Base-by-base conservation (phyloP, 1,139 yeast species). In the Arxiozyma slooffiae region DNA sequence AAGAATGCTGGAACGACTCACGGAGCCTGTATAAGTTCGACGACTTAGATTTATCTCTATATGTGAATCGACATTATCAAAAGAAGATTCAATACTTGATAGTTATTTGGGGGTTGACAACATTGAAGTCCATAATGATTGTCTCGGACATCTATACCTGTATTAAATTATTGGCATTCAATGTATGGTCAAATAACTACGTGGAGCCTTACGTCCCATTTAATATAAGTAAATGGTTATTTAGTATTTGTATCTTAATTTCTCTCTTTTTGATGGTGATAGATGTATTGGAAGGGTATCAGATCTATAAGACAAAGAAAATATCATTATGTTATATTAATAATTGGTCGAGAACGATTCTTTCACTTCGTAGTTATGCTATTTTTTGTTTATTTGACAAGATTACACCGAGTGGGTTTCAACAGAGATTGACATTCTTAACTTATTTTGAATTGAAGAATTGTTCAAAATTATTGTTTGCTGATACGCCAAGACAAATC, bases 401-500 rank as follows among this genome's bases (percentile, higher is more conserved):
- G 57, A 81, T 88, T 49, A 80, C 87, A 47, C 85, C 87, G 37
- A 63, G 70, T 41, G 78, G 77, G 37, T 75, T 76, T 47, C 78
- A 78, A 57, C 95, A 86, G 60, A 81, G 82, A 74, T 67, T 82
- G 48, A 79, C 88, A 21, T 79, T 87, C 57, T 78, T 79, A 59
- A 76, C 82, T 4, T 86, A 80, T 65, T 79, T 79, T 60, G 83
- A 86, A 52, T 68, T 86, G 50, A 81, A 81, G 56, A 76, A 78
- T 47, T 86, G 92, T 63, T 64, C 81, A 17, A 79, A 79, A 52
- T 72, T 85, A 38, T 58, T 85, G 20, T 71, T 85, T 44, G 90
- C 95, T 0, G 96, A 88, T 59, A 77, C 90, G 6, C 96, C 96
- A n/a, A 77, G 96, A 66, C 96, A 88, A 68, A 83, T 84, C 2